Percentiles rank a stretch among this genome's conserved stretches.
phyloP scores from a whole-genome alignment of 192 early-diverging fungal genomes.

The Backusella australiensis region DNA sequence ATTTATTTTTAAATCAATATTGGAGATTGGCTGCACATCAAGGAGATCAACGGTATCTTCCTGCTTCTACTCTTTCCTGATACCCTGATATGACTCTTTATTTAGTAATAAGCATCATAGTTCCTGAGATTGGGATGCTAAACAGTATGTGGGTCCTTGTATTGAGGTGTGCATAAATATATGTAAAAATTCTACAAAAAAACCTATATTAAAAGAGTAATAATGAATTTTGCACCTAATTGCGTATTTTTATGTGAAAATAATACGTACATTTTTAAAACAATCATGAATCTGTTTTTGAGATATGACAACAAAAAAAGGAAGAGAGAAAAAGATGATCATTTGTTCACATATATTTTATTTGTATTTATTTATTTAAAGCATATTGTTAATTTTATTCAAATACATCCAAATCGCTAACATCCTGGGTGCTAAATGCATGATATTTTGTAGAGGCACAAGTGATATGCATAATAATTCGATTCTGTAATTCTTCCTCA shows the following conservation, averaged over 20 bases:
- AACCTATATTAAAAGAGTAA: neutral
- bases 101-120: neutral
- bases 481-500: no score
- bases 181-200: neutral
- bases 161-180: neutral
- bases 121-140: neutral
- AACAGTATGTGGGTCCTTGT: neutral
- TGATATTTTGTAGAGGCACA: no score
- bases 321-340: no score
- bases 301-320: no score
- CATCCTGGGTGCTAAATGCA: no score
- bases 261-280: no score
- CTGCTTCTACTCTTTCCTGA: neutral
- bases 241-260: neutral
- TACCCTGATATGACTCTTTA: neutral
- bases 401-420: no score
- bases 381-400: no score
- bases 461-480: no score
- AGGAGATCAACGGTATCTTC: neutral
- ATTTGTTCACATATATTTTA: no score
- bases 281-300: no score
- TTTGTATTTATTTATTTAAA: no score
- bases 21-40: neutral
- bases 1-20: neutral
- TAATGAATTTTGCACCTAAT: neutral